Conservation (phyloP, 2,329 filamentous ascomycete species). For the Mollisia scopiformis region DNA sequence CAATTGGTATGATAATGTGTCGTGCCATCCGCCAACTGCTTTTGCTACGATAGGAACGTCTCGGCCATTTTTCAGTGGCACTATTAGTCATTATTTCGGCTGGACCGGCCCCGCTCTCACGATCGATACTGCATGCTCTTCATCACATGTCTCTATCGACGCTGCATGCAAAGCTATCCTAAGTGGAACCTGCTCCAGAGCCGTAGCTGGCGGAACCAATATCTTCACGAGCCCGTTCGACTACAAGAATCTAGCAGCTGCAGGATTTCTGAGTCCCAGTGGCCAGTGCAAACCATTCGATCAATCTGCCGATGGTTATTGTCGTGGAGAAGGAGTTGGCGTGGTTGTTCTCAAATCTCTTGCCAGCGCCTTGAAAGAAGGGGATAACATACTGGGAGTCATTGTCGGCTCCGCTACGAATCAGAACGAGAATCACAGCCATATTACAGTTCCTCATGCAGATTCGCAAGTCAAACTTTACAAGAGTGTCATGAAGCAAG, state of each 20-base stretch:
- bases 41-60: slow-evolving; percentile 22
- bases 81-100: slow-evolving; percentile 33
- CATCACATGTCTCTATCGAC: slow-evolving; percentile 35
- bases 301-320: slow-evolving; percentile 24
- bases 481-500: slow-evolving; percentile 43
- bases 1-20: slow-evolving; percentile 27
- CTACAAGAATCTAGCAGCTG: slow-evolving; percentile 45
- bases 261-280: slow-evolving; percentile 26
- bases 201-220: slow-evolving; percentile 44
- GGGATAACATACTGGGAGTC: slow-evolving; percentile 58
- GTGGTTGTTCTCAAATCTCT: slow-evolving; percentile 62
- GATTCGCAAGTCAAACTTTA: slow-evolving; percentile 48
- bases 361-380: slow-evolving; percentile 57
- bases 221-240: slow-evolving; percentile 38
- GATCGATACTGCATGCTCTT: slow-evolving; percentile 44
- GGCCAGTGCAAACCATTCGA: slow-evolving; percentile 44
- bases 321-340: slow-evolving; percentile 54
- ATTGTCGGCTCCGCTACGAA: slow-evolving; percentile 50
- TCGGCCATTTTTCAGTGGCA: slow-evolving; percentile 29
- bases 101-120: slow-evolving; percentile 40
- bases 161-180: slow-evolving; percentile 37
- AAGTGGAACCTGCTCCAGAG: slow-evolving; percentile 36
- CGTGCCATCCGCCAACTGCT: slow-evolving; percentile 21
- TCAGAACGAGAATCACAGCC: slow-evolving; percentile 49
- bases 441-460: slow-evolving; percentile 56